Conservation (phyloP, 208 protist genomes). For the Trypanosoma platydactyli region DNA sequence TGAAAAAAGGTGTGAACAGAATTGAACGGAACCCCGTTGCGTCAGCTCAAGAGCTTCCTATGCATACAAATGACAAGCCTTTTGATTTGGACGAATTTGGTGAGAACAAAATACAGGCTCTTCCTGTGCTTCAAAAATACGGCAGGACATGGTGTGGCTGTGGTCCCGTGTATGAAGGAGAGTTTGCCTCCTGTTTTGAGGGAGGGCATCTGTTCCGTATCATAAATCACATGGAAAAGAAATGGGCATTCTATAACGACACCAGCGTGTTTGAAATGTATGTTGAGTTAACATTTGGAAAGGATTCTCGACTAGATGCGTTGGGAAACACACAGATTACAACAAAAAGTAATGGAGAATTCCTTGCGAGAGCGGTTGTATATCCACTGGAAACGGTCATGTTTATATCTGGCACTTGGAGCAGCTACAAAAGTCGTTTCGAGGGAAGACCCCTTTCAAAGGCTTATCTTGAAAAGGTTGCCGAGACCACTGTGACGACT, state of each 20-base stretch:
- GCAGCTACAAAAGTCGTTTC: slow-evolving; percentile 31
- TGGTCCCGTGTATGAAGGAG: slow-evolving; percentile 37
- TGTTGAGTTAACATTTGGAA: slow-evolving; percentile 47
- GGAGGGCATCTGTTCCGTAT: slow-evolving; percentile 62
- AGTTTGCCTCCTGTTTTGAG: slow-evolving; percentile 56
- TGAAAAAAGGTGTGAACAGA: too few species aligned
- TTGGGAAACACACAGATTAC: slow-evolving; percentile 28
- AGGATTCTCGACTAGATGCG: slow-evolving; percentile 22
- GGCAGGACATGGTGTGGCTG: slow-evolving; percentile 25
- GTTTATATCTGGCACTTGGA: slow-evolving; percentile 43
- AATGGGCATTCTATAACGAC: slow-evolving; percentile 85
- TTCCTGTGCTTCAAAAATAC: slow-evolving; percentile 17
- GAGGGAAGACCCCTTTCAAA: slow-evolving; percentile 43
- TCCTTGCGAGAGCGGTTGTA: slow-evolving; percentile 39
- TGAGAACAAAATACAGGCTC: slow-evolving; percentile 34
- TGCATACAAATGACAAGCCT: too few species aligned
- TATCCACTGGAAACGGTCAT: slow-evolving; percentile 62
- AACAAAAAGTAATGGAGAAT: slow-evolving; percentile 29
- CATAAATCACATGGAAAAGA: slow-evolving; percentile 40
- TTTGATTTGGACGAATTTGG: slow-evolving; percentile 41
- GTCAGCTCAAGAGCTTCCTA: too few species aligned
- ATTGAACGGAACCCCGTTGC: too few species aligned
- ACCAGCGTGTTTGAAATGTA: slow-evolving; percentile 70
- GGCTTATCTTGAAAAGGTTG: slow-evolving; percentile 38
- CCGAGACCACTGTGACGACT: slow-evolving; percentile 25